Evolutionary conservation across 108 stramenopile genomes (phyloP), one percentile per base, ranked within the genome.

Genomic region (Hondaea fermentalgiana): DNA sequence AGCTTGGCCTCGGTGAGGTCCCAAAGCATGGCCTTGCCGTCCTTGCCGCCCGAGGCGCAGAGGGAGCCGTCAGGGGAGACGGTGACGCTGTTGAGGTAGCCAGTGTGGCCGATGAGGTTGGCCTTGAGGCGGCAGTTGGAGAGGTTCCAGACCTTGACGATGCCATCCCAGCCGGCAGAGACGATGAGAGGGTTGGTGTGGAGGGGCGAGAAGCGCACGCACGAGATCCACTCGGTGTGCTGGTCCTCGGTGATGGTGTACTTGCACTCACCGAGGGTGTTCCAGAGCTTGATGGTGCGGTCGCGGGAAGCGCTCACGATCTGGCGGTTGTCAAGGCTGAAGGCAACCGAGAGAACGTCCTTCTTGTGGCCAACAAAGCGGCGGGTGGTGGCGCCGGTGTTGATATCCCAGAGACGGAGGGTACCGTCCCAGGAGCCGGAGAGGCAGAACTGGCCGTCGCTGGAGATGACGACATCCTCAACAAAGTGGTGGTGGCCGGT

Each of bases 21-120:
- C 99, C 99, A 99, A 69, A 99, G 94, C 97, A 99, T 98, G 93
- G 98, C 99, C 44, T 96, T 98, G 88, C 97, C 97, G 94, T 99
- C 99, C 95, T 99, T 99, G 72, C 99, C 99, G 59, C 99, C 99
- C 44, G 97, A 97, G 88, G 99, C 99, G 87, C 98, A 99, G 88
- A 99, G 94, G 29, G 97, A 97, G 69, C 98, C 99, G 94, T 99
- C 99, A 49, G 99, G 99, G 72, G 97, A 97, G 88, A 99, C 98
- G 88, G 98, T 99, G 71, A 99, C 99, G 45, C 98, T 99, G 97
- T 99, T 99, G 89, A 99, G 94, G 97, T 99, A 99, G 90, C 98
- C 99, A 83, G 95, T 97, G 96, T 99, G 99, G 94, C 99, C 99
- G 88, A 98, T 93, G 23, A 99, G 93, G 93, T 99, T 96, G 92